Conservation (phyloP, 306 rosid species). For the Vachellia collinsii region DNA sequence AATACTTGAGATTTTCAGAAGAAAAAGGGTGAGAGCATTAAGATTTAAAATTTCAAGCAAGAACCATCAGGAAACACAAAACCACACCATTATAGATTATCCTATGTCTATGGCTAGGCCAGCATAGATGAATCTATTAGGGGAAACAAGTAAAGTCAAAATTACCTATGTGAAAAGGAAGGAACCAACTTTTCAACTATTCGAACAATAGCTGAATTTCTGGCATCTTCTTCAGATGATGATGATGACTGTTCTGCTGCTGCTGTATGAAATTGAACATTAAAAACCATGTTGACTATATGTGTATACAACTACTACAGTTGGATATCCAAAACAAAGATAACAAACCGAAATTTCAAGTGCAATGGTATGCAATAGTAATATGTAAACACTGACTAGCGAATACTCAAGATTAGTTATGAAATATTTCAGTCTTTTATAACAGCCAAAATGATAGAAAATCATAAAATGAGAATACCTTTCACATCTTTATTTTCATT, state of each 20-base stretch:
- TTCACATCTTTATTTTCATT: conserved; percentile 44
- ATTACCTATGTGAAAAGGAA: conserved; percentile 67
- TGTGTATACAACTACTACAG: neutral
- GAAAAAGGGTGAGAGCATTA: neutral
- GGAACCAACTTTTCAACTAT: conserved; percentile 56
- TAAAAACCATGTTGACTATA: conserved; percentile 7
- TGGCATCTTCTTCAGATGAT: conserved; percentile 32
- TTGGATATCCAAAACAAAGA: neutral
- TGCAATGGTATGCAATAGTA: neutral
- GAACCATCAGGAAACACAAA: conserved; percentile 13
- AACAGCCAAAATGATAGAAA: conserved; percentile 24
- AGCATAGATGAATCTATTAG: neutral
- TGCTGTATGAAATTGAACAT: conserved; percentile 35
- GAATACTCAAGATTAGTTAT: neutral
- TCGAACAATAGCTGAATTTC: conserved; percentile 41
- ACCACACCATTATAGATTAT: conserved; percentile 10
- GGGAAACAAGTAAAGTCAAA: conserved; percentile 20
- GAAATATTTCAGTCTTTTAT: neutral
- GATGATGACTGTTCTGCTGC: conserved; percentile 39
- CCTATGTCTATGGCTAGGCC: neutral
- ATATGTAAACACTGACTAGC: neutral
- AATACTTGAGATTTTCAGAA: neutral
- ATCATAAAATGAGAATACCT: conserved; percentile 50
- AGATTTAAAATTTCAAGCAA: conserved; percentile 18
- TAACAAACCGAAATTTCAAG: conserved; percentile 1